Base-by-base conservation (phyloP, 495 filamentous ascomycete species). In the Chaetomidium leptoderma region DNA sequence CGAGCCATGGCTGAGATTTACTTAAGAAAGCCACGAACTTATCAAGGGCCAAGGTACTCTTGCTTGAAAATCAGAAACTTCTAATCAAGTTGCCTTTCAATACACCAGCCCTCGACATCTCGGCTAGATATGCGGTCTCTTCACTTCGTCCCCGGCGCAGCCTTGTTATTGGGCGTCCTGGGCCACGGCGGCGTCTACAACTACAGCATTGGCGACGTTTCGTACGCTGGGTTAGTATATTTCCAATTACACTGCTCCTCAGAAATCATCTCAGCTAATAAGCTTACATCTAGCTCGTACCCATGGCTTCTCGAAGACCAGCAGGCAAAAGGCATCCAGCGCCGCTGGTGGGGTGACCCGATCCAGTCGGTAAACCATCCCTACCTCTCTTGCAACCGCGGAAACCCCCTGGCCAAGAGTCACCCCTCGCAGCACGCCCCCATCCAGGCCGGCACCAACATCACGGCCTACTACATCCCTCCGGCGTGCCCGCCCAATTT, bases 401-500 rank as follows among this genome's bases (percentile, higher is more conserved):
- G 74, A 24, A 70, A 69, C 40, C 63, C 66, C n/a, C 51, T 54
- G 11, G 35, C 39, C 10, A 32, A 33, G 19, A 21, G 23, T 14
- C 32, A 29, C 26, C 69, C 69, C 2, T 51, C 56, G 14, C 56
- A 70, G 21, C 58, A 42, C 32, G 73, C 73, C 26, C 65, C 69
- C 49, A 68, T 78, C 50, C 55, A 65, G 21, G 76, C 76, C 35
- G 78, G 79, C 53, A 30, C 53, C 3, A 76, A 69, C 61, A 68
- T 82, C 43, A 76, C 74, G 9, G 78, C 76, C 3, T 58, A 74
- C 17, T 81, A 75, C 75, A 51, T 63, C 33, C 75, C 77, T 49
- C 51, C 51, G 0, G 14, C 14, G 3, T 54, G 51, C 26, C 51
- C 51, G 11, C 23, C 27, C 24, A 26, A 16, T 21, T 29, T 44